Base-by-base conservation (phyloP, 192 early-diverging fungal genomes). In the Mortierella antarctica region DNA sequence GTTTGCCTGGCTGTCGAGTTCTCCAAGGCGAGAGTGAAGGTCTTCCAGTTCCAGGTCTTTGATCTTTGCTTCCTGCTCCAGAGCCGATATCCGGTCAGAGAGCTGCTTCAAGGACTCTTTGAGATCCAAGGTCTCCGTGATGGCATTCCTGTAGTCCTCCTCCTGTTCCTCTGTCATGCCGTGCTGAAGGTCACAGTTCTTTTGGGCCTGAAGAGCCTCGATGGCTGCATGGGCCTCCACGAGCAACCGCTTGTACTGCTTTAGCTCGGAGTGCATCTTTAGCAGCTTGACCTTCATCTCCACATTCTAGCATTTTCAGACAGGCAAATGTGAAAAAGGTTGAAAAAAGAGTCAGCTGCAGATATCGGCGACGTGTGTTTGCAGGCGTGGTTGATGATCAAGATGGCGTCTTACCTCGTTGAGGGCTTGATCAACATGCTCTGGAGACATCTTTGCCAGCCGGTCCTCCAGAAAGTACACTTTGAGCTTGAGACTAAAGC, bases 391-490 rank as follows among this genome's bases (percentile, higher is more conserved):
- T 17, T 40, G 13, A 15, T 23, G 57, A 17, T 17, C 17, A 39
- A 0, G 8, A n/a, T 39, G 0, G 12, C 14, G 20, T 12, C 41
- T 63, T 83, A 89, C 87, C 83, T 90, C 89, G 69, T 86, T 80
- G 45, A 86, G 57, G 9, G 84, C 83, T 40, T 85, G 80, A 21
- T 90, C 89, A 20, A 81, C 82, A 67, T 86, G 82, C 47, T 88
- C 89, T 4, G 89, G 89, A 15, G 86, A 87, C 39, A 87, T 46
- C 54, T 90, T 81, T 31, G 73, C 81, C 39, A 87, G 39, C 17
- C 82, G 70, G 41, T 88, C 84, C 58, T 90, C 86, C 50, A 90
- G 61, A 69, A 74, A 88, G 60, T 85, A 89, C 5, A 89, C 73
- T 42, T 86, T 83, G 48, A 90, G 51, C 62, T 90, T 89, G 41